A percentile compares a stretch with the other conserved stretches of the same genome.
Conservation (phyloP, 108 stramenopile species). For the Fragilaria crotonensis region DNA sequence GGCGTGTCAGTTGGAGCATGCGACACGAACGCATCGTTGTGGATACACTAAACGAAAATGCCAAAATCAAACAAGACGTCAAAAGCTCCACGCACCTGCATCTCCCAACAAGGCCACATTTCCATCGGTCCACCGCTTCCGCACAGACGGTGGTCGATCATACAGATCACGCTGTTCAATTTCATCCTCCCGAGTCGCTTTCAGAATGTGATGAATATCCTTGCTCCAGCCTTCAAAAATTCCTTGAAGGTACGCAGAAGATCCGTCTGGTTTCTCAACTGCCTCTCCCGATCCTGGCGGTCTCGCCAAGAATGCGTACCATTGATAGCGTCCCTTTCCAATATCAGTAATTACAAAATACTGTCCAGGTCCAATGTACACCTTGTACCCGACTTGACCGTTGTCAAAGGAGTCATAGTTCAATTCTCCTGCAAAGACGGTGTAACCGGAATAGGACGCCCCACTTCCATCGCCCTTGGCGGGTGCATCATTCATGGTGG, state of each 20-base stretch:
- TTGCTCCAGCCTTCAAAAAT: slow-evolving; percentile 53
- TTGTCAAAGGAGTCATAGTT: slow-evolving; percentile 50
- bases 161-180: slow-evolving; percentile 75
- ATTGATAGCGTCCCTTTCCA: slow-evolving; percentile 69
- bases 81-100: slow-evolving; percentile 1
- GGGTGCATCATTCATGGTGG: slow-evolving; percentile 45
- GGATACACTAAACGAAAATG: background rate
- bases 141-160: slow-evolving; percentile 63
- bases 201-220: slow-evolving; percentile 58
- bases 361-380: slow-evolving; percentile 72
- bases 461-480: slow-evolving; percentile 41
- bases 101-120: slow-evolving; percentile 62
- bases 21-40: background rate
- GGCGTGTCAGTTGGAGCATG: background rate
- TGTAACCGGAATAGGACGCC: slow-evolving; percentile 64
- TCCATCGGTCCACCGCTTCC: slow-evolving; percentile 55
- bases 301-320: slow-evolving; percentile 72
- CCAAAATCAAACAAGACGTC: background rate
- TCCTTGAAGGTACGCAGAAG: slow-evolving; percentile 41
- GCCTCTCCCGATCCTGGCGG: slow-evolving; percentile 36
- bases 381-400: slow-evolving; percentile 72
- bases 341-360: slow-evolving; percentile 78
- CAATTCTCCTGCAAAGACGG: slow-evolving; percentile 66
- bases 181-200: slow-evolving; percentile 53
- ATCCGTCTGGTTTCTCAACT: slow-evolving; percentile 50